Percentiles rank a stretch among this genome's conserved stretches.
These are phyloP conservation scores for Mrakia gelida DNA, from an alignment of 768 basidiomycete genomes.

Conservation along the genomic window DNA sequence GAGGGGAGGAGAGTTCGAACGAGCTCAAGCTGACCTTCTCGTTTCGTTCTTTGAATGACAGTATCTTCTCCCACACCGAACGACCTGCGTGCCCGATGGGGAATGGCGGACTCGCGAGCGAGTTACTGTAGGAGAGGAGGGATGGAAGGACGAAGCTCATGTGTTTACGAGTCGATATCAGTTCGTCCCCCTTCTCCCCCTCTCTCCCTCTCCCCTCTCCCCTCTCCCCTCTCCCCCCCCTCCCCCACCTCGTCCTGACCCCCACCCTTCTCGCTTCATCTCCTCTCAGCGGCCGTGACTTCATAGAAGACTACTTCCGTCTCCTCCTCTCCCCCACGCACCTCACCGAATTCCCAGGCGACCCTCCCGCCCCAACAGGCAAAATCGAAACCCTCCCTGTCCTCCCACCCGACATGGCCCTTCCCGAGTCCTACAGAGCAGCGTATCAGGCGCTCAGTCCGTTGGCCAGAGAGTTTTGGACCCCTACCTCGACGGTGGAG, in stretches of 20 bases:
- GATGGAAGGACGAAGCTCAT: background rate
- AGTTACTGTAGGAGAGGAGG: background rate
- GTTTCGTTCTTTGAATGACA: background rate
- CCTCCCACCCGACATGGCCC: background rate
- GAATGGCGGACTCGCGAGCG: background rate
- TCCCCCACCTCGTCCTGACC: background rate
- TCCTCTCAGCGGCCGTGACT: background rate
- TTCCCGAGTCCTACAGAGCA: background rate
- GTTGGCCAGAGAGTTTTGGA: background rate
- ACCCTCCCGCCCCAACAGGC: background rate
- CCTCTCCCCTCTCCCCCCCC: background rate
- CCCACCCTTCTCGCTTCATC: too few species aligned
- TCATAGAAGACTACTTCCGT: background rate
- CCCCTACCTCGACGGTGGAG: background rate
- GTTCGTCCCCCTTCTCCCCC: background rate
- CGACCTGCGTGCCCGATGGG: background rate
- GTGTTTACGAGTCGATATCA: slow-evolving; percentile 7
- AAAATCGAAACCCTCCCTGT: background rate
- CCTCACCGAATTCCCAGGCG: background rate
- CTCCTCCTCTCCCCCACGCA: background rate
- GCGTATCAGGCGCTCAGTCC: slow-evolving; percentile 1
- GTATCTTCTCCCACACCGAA: background rate
- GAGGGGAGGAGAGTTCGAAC: background rate
- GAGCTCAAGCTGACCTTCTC: background rate
- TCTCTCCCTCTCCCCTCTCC: background rate